Conservation (phyloP, 2,329 filamentous ascomycete species). For the Ophiostoma quercus region DNA sequence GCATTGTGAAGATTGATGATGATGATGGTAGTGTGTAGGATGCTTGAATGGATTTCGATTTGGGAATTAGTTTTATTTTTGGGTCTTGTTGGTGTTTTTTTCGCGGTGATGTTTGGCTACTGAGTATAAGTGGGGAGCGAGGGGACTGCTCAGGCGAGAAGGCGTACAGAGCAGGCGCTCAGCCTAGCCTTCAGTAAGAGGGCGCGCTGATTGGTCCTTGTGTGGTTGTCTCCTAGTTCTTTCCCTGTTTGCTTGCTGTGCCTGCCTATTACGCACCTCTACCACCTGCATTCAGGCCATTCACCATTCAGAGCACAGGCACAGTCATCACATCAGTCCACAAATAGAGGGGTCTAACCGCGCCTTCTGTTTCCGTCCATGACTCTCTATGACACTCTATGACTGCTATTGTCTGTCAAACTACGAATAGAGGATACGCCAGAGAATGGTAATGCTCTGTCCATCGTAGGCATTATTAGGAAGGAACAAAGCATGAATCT, state of each 20-base stretch:
- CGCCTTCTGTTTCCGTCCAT: conserved; percentile 20
- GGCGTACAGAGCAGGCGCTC: background rate
- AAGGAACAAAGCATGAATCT: background rate
- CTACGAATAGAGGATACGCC: background rate
- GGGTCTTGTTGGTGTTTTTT: background rate
- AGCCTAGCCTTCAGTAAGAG: background rate
- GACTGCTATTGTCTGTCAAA: background rate
- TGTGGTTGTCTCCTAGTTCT: background rate
- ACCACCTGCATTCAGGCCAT: background rate
- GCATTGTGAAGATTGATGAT: conserved; percentile 56
- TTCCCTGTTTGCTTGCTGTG: conserved; percentile 10
- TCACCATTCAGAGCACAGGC: background rate
- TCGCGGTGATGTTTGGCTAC: conserved; percentile 11
- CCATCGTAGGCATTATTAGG: background rate
- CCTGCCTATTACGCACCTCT: conserved; percentile 8
- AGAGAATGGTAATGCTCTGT: background rate
- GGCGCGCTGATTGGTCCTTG: background rate
- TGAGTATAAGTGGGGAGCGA: conserved; percentile 12
- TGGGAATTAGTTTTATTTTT: background rate
- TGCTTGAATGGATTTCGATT: background rate
- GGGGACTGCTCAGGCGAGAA: background rate
- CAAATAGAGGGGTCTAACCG: conserved; percentile 23
- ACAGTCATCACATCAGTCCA: conserved; percentile 19
- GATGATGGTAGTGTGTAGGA: conserved; percentile 5
- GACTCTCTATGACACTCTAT: background rate